phyloP scores from a whole-genome alignment of 768 basidiomycete genomes.

The button mushroom (Agaricus bisporus) region DNA sequence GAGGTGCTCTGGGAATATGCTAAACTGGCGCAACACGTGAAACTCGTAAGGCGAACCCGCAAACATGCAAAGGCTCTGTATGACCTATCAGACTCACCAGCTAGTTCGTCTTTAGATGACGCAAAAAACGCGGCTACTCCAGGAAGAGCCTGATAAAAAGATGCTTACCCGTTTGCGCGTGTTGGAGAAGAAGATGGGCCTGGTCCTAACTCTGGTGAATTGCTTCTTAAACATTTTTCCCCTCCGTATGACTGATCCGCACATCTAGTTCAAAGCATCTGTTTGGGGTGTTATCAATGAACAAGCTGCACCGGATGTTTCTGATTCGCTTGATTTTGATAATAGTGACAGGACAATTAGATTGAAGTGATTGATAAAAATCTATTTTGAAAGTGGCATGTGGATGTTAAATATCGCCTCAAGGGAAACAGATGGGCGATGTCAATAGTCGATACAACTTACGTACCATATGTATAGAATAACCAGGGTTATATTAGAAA shows the following conservation, averaged over 20 bases:
- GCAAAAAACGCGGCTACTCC: constrained; percentile 59
- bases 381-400: background rate
- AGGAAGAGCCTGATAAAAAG: constrained; percentile 70
- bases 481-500: too few species aligned
- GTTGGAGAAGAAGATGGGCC: constrained; percentile 91
- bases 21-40: constrained; percentile 76
- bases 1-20: constrained; percentile 92
- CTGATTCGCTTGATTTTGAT: constrained; percentile 15
- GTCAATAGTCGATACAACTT: too few species aligned
- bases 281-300: constrained; percentile 93
- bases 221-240: background rate
- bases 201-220: constrained; percentile 86
- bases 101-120: constrained; percentile 41
- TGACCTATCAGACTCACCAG: background rate
- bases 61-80: background rate
- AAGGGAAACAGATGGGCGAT: too few species aligned
- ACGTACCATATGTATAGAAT: too few species aligned
- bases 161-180: constrained; percentile 71
- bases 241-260: background rate
- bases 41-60: constrained; percentile 45
- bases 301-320: constrained; percentile 37
- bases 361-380: constrained; percentile 10
- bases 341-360: constrained; percentile 23
- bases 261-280: constrained; percentile 83
- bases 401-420: too few species aligned